Evolutionary conservation across 2,329 filamentous ascomycete species (phyloP).

Genomic region (Fusarium ambrosium): DNA sequence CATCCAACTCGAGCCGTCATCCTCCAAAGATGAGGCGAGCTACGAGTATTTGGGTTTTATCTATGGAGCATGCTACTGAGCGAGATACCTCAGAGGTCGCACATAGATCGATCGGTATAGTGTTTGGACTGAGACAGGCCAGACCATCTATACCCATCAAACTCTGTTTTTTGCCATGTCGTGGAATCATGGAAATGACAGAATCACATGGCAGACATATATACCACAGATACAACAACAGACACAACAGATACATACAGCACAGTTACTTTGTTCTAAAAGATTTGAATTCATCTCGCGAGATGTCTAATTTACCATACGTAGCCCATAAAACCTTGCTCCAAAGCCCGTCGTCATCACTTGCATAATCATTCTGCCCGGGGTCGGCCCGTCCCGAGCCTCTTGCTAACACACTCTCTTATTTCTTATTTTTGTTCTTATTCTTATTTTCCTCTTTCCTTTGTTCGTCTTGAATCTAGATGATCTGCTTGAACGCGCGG

Average conservation of each 20-base stretch:
- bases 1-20: conserved; percentile 9
- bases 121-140: conserved; percentile 5
- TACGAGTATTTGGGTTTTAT: conserved; percentile 1
- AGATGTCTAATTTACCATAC: conserved; percentile 44
- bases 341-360: conserved; percentile 45
- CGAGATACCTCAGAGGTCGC: conserved; percentile 1
- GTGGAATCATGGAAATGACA: background rate
- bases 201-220: conserved; percentile 19
- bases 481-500: conserved; percentile 96
- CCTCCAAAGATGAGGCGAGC: background rate
- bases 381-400: conserved; percentile 24
- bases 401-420: conserved; percentile 22
- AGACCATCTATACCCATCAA: background rate
- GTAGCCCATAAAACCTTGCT: conserved; percentile 42
- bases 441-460: conserved; percentile 30
- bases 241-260: conserved; percentile 10
- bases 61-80: background rate
- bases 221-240: conserved; percentile 8
- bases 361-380: conserved; percentile 43
- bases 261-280: conserved; percentile 37
- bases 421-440: conserved; percentile 13
- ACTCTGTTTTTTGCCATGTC: conserved; percentile 13
- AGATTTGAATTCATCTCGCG: conserved; percentile 46
- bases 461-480: conserved; percentile 68
- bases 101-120: conserved; percentile 5